Conservation (phyloP, 148 eudicot genomes). For the Cornus kousa region DNA sequence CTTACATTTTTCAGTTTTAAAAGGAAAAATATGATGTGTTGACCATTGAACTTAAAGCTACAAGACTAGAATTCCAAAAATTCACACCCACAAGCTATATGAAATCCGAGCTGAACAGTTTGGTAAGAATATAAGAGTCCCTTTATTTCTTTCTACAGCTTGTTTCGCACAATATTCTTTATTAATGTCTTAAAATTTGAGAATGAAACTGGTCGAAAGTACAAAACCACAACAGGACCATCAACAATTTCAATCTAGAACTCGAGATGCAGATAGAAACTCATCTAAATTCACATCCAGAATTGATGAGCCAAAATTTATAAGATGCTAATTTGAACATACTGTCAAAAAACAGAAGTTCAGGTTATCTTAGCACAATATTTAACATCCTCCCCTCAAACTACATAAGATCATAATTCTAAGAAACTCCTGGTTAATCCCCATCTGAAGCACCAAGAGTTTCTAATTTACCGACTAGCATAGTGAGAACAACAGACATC, state of each 20-base stretch:
- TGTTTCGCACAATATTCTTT: too few species aligned
- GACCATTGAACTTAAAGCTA: too few species aligned
- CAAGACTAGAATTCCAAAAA: too few species aligned
- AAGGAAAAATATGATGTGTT: too few species aligned
- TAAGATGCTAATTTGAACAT: background rate
- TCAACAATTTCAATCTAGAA: background rate
- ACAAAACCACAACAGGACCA: background rate
- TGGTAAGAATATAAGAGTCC: too few species aligned
- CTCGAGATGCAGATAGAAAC: background rate
- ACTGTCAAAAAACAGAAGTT: background rate
- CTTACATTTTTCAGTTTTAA: too few species aligned
- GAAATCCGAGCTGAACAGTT: too few species aligned
- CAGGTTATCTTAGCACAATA: slow-evolving; percentile 3
- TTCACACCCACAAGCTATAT: too few species aligned
- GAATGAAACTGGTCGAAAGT: background rate
- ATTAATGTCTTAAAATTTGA: background rate
- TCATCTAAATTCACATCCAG: background rate
- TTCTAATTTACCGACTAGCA: slow-evolving; percentile 9
- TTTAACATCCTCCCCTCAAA: slow-evolving; percentile 9
- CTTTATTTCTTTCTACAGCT: background rate
- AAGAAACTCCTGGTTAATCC: background rate
- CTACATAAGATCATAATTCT: slow-evolving; percentile 10
- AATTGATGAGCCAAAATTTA: background rate
- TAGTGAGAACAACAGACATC: slow-evolving; percentile 5
- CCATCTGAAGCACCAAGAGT: background rate